Conservation (phyloP, 345 rosid species). For the Turritis glabra region DNA sequence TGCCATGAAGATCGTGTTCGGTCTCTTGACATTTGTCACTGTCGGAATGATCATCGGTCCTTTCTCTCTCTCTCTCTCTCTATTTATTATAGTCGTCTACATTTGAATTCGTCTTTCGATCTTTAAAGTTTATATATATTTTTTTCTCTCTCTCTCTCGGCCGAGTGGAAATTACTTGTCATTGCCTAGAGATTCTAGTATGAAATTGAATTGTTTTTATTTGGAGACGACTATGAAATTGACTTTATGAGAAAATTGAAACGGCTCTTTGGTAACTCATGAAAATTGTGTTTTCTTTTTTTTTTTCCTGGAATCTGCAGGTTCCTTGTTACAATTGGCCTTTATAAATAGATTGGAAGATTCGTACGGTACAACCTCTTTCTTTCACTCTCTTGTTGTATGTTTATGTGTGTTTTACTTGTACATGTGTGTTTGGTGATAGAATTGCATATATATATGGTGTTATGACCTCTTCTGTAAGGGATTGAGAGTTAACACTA, state of each 20-base stretch:
- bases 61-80: background rate
- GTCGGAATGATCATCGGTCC: conserved; percentile 90
- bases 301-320: conserved; percentile 48
- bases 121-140: background rate
- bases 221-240: conserved; percentile 5
- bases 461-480: background rate
- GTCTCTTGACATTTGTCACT: conserved; percentile 83
- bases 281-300: conserved; percentile 15
- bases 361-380: conserved; percentile 55
- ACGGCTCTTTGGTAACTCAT: conserved; percentile 23
- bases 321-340: conserved; percentile 84
- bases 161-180: background rate
- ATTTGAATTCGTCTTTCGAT: background rate
- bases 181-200: conserved; percentile 10
- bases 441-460: background rate
- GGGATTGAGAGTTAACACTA: background rate
- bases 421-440: background rate
- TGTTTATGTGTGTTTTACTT: background rate
- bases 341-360: conserved; percentile 73
- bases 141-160: background rate
- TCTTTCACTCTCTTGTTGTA: background rate
- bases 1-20: conserved; percentile 71
- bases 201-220: background rate
- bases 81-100: conserved; percentile 12
- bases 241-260: conserved; percentile 24